Evolutionary conservation across 441 rosid genomes (phyloP), one percentile per base, ranked within the genome.

Genomic region (Adansonia gregorii): DNA sequence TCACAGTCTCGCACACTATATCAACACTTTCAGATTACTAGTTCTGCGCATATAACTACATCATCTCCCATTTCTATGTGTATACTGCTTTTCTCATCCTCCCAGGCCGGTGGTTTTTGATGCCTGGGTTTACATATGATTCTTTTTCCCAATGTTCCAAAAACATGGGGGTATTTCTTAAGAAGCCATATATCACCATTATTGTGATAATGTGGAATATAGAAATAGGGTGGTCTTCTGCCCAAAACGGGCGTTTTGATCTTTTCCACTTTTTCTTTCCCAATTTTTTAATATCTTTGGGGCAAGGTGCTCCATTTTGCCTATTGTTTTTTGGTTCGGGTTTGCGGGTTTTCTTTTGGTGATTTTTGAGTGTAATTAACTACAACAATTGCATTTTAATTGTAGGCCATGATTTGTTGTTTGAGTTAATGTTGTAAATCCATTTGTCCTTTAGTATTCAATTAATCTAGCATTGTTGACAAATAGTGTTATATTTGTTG

Each of bases 41-140:
- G 58, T 73, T 74, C 72, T 88, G 85, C 88, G 90, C 90, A 88
- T 86, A 85, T 81, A 85, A 64, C 58, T 61, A 77, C 78, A 65
- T 82, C 35, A 74, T 76, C 46, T 69, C 77, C 69, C 74, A 22
- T 78, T 69, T 82, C 83, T 74, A 55, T 80, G 71, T 85, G 87
- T 78, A 88, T 78, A 66, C 79, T 64, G 64, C 4, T 46, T 51
- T 55, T 73, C 12, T 43, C 31, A 19, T 46, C 8, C 71, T 46
- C 67, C 76, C 77, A 27, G 87, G 78, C 85, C 54, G 72, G 66
- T 64, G 77, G 73, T 67, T 49, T 58, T 77, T 76, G 75, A 81
- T 61, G 79, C 15, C 80, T 39, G 79, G 85, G 84, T 74, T 76
- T 41, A 78, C 80, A 73, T 51, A 12, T 78, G 72, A 83, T 80